Evolutionary conservation across 2,329 filamentous ascomycete genomes (phyloP), one percentile per base, ranked within the genome.

Genomic region (Septoria linicola): DNA sequence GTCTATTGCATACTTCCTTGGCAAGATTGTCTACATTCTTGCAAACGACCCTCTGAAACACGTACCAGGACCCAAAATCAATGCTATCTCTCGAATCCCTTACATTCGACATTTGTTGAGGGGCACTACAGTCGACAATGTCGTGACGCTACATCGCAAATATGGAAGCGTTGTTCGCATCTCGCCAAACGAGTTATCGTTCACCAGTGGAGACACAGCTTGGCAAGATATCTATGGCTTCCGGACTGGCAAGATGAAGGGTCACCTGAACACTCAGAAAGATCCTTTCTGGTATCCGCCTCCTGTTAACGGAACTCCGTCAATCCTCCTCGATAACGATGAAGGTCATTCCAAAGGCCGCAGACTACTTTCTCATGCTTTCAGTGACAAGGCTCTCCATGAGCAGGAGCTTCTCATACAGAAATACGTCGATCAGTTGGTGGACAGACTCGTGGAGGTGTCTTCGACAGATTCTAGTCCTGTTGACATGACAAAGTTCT

Each of bases 121-220:
- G 32, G 60, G 61, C 2, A 60, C 57, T 8, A 63, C 61, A 3
- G 55, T 58, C 40, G 36, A 61, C 25, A 58, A 61, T 41, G 51
- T 63, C 23, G 78, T 93, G 60, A 34, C 54, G 2, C 60, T 71
- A 2, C 73, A 76, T 42, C 59, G 68, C 8, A 61, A 66, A 41
- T 74, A 73, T 50, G 74, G 74, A 17, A 67, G 72, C 1, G 71
- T 69, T 2, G 71, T 76, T 1, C 67, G 73, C 7, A 53, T 75
- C 4, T 63, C 66, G 0, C 74, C 73, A 0, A 68, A 66, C 21
- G 71, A 76, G 51, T 51, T 75, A 0, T 73, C 72, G 1, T 73
- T 74, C 60, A 74, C 66, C 44, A 68, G 69, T 2, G 69, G 61
- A n/a, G 71, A 74, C 1, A 70, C 67, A 1, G 71, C 72, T 1